Conservation (phyloP, 768 basidiomycete genomes). For the Cystoderma amianthinum region DNA sequence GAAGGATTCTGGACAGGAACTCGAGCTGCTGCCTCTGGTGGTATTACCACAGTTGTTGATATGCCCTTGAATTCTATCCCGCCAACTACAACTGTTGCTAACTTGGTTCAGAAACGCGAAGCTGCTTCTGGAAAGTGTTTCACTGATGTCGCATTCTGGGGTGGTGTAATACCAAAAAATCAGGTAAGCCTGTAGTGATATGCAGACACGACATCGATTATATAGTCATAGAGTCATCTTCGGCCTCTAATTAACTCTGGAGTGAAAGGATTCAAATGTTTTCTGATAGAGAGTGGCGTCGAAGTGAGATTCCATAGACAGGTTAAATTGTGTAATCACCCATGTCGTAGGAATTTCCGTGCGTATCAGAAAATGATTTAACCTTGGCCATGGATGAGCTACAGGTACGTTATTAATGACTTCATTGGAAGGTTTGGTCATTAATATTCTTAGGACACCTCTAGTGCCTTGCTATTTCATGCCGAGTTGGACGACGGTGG, state of each 20-base stretch:
- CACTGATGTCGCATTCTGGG: slow-evolving; percentile 90
- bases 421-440: slow-evolving; percentile 5
- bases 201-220: background rate
- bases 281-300: slow-evolving; percentile 92
- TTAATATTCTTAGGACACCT: slow-evolving; percentile 39
- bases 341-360: slow-evolving; percentile 81
- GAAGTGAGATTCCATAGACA: slow-evolving; percentile 48
- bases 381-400: slow-evolving; percentile 65
- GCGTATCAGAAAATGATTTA: slow-evolving; percentile 68
- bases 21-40: slow-evolving; percentile 83
- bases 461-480: slow-evolving; percentile 82
- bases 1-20: slow-evolving; percentile 95
- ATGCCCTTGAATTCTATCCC: slow-evolving; percentile 99
- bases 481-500: slow-evolving; percentile 65
- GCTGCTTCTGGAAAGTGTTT: slow-evolving; percentile 71
- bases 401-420: slow-evolving; percentile 39
- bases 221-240: slow-evolving; percentile 57
- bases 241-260: slow-evolving; percentile 71
- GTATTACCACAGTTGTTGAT: slow-evolving; percentile 92
- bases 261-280: slow-evolving; percentile 96
- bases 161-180: slow-evolving; percentile 91
- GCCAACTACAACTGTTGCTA: slow-evolving; percentile 80
- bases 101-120: slow-evolving; percentile 63
- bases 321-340: slow-evolving; percentile 5
- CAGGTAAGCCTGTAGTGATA: slow-evolving; percentile 36